Base-by-base conservation (phyloP, 257 asterid species). In the Solanum lycopersicoides region DNA sequence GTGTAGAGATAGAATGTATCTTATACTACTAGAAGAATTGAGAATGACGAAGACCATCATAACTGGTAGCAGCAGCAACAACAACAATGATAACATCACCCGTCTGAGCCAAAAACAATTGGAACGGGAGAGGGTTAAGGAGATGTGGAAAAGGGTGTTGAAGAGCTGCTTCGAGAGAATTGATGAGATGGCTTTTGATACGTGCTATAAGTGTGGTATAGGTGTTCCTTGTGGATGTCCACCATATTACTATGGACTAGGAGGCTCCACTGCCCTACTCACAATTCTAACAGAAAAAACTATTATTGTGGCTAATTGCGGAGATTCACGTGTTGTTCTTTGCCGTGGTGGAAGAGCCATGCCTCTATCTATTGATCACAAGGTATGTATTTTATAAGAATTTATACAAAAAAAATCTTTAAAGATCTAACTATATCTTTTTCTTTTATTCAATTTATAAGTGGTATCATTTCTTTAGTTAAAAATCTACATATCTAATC, bases 301-400 rank as follows among this genome's bases (percentile, higher is more conserved):
- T 42, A 83, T 90, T 21, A 82, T 90, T 5, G 87, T 88, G 0
- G 83, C 87, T 7, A 90, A 90, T n/a, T 90, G 90, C 41, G 92
- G 90, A 2, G 89, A 90, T 21, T 88, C 90, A 9, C 90, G 90
- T 28, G 90, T 86, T 10, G 53, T 88, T 59, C 83, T 90, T 42
- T 66, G 83, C 85, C 88, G 86, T 10, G 72, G 15, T 12, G 92
- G 90, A 14, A 60, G 75, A 20, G 50, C 87, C 32, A 32, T 90
- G 4, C 85, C 90, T 23, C 88, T 88, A 8, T 88, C 92, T 20
- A 9, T 53, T 53, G 90, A 88, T 90, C 92, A 90, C 20, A 88
- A 90, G 90, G 85, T 66, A 63, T 63, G 16, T 11, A 11, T 63
- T n/a, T 53, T 3, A n/a, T 60, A 21, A 53, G 11, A 7, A 1